Evolutionary conservation across 192 early-diverging fungal genomes (phyloP), one percentile per base, ranked within the genome.

Genomic region (Obelidium mucronatum): DNA sequence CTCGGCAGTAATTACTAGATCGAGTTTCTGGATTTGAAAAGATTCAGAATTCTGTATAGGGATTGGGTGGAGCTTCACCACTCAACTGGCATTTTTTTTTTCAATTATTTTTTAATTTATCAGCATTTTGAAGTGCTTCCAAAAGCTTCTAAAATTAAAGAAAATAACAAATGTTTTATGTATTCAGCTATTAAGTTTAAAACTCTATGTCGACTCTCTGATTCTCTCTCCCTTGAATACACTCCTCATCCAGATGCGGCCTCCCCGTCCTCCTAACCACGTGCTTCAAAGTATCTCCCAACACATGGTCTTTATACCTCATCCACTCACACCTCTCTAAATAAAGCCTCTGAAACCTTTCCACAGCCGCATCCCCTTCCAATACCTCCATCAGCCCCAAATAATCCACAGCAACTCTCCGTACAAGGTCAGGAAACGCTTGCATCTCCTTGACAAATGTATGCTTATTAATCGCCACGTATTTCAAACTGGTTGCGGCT

Each of bases 1-100:
- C 67, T 93, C 92, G 22, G 94, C 94, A 68, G 92, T 93, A 42
- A 82, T 15, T 22, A 54, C 44, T 15, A 82, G 44, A 53, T 52
- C 34, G 52, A 74, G 76, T 80, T 82, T 82, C 78, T 79, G 51
- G n/a, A n/a, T n/a, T n/a, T n/a, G n/a, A n/a, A n/a, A n/a, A n/a
- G n/a, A n/a, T n/a, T n/a, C n/a, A n/a, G n/a, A n/a, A n/a, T n/a
- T n/a, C n/a, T n/a, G n/a, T n/a, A n/a, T n/a, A n/a, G n/a, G n/a
- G n/a, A n/a, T n/a, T n/a, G n/a, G n/a, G n/a, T n/a, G n/a, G n/a
- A n/a, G n/a, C n/a, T n/a, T n/a, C n/a, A n/a, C n/a, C n/a, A n/a
- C n/a, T n/a, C n/a, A n/a, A n/a, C n/a, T n/a, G n/a, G n/a, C n/a
- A n/a, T n/a, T n/a, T n/a, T n/a, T n/a, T n/a, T n/a, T n/a, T n/a